Evolutionary conservation across 768 basidiomycete genomes (phyloP), one percentile per base, ranked within the genome.

Genomic region (Tylopilus sp.): DNA sequence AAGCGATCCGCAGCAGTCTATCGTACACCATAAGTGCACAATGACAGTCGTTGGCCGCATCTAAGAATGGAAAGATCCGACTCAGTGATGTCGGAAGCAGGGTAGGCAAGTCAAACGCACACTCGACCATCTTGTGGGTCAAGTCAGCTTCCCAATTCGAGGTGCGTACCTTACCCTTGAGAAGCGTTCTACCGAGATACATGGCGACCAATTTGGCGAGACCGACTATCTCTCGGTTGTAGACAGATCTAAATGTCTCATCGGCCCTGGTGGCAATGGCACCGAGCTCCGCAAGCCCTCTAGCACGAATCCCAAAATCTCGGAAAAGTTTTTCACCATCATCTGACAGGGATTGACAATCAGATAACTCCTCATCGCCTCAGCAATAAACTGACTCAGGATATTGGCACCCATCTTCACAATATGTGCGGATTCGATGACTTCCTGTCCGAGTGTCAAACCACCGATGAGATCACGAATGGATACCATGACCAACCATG

Each of bases 21-120:
- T 69, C 66, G 57, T 77, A 75, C 18, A 79, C 73, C 60, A 71
- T 68, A 13, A 80, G 61, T 4, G 73, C 75, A 39, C 71, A 75
- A 51, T 80, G 71, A 39, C 73, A 76, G 50, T 80, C 79, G 53
- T 80, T 80, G 0, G 79, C 78, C 2, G 79, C 79, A 52, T 80
- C 78, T 79, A 39, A 4, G 20, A 21, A 21, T 12, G 33, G 31
- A 12, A 10, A 33, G 12, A 12, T 3, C 36, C 41, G 20, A 22
- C 41, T 40, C 36, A 20, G 44, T 40, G 48, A 18, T 13, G n/a
- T 21, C 7, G 33, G 38, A 26, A 33, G 31, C 10, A 8, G 28
- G 8, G 2, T n/a, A 38, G 33, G 45, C 12, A 25, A 13, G 18
- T 6, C 23, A 25, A 6, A 4, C 59, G 52, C 23, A 76, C 76